These are phyloP conservation scores for Suillus luteus DNA, from an alignment of 768 basidiomycete genomes.

Conservation along the genomic window DNA sequence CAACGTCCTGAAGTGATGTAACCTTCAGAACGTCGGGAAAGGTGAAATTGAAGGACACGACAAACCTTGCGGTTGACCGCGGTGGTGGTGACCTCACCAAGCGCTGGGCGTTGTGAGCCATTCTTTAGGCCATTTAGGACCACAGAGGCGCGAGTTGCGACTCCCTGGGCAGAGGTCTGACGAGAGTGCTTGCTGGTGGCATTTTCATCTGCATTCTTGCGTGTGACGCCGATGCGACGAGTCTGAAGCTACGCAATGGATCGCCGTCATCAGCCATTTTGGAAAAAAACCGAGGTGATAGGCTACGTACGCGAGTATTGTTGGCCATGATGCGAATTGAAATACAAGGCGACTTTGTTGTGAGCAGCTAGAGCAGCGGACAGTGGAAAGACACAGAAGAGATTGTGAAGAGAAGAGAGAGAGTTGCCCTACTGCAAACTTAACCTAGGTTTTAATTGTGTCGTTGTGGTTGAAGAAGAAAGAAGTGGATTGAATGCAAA, in stretches of 20 bases:
- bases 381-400: slow-evolving; percentile 24
- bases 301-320: slow-evolving; percentile 55
- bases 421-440: slow-evolving; percentile 24
- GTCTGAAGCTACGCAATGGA: slow-evolving; percentile 54
- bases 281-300: slow-evolving; percentile 16
- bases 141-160: slow-evolving; percentile 51
- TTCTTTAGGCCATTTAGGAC: slow-evolving; percentile 50
- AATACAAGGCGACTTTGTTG: slow-evolving; percentile 27
- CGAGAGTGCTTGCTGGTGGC: slow-evolving; percentile 68
- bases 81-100: slow-evolving; percentile 80
- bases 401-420: slow-evolving; percentile 37
- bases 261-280: slow-evolving; percentile 10
- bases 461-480: slow-evolving; percentile 27
- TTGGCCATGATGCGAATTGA: slow-evolving; percentile 49
- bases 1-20: slow-evolving; percentile 42
- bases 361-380: slow-evolving; percentile 18
- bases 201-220: slow-evolving; percentile 79
- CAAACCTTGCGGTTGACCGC: slow-evolving; percentile 78
- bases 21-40: slow-evolving; percentile 1
- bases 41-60: slow-evolving; percentile 12
- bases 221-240: slow-evolving; percentile 67
- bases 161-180: slow-evolving; percentile 52
- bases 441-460: slow-evolving; percentile 27
- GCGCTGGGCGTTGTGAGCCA: slow-evolving; percentile 64
- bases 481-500: slow-evolving; percentile 19